phyloP scores from a whole-genome alignment of 495 filamentous ascomycete genomes.

The Podospora sp. region DNA sequence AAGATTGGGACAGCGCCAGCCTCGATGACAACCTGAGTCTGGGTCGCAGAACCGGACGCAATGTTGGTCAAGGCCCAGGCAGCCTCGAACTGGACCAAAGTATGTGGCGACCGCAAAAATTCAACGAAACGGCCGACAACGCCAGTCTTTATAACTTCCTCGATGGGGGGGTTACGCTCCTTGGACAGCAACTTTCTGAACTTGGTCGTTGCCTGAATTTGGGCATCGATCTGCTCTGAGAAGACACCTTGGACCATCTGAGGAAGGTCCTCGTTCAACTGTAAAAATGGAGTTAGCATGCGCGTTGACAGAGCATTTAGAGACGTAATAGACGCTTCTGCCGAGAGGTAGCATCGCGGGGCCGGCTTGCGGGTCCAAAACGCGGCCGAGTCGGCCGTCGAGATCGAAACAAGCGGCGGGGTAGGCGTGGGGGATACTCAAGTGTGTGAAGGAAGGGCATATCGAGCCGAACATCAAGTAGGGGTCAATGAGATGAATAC shows the following conservation, averaged over 20 bases:
- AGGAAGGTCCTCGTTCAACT: conserved; percentile 97
- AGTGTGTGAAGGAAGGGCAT: background rate
- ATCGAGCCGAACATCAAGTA: conserved; percentile 14
- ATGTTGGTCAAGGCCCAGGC: conserved; percentile 99
- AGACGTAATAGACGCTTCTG: background rate
- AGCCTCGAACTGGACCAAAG: conserved; percentile 97
- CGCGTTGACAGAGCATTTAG: background rate
- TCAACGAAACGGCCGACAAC: conserved; percentile 97
- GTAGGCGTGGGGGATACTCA: conserved; percentile 28
- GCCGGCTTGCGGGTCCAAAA: background rate
- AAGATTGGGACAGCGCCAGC: conserved; percentile 98
- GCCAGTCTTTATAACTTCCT: conserved; percentile 98
- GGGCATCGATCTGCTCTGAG: conserved; percentile 95
- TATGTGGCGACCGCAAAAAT: conserved; percentile 97
- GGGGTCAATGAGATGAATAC: conserved; percentile 39
- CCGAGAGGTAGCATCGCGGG: conserved; percentile 1
- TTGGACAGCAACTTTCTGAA: conserved; percentile 98
- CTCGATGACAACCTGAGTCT: conserved; percentile 98
- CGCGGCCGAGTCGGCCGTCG: conserved; percentile 20
- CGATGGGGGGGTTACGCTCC: conserved; percentile 98
- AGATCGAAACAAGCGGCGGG: conserved; percentile 32
- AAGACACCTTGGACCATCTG: conserved; percentile 98
- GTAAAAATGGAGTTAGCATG: conserved; percentile 37
- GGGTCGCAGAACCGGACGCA: conserved; percentile 92
- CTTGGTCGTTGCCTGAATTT: conserved; percentile 99